Percentiles rank a stretch among this genome's conserved stretches.
Evolutionary conservation across 2,329 filamentous ascomycete species (phyloP).

Genomic region (Paecilomyces fulvus): DNA sequence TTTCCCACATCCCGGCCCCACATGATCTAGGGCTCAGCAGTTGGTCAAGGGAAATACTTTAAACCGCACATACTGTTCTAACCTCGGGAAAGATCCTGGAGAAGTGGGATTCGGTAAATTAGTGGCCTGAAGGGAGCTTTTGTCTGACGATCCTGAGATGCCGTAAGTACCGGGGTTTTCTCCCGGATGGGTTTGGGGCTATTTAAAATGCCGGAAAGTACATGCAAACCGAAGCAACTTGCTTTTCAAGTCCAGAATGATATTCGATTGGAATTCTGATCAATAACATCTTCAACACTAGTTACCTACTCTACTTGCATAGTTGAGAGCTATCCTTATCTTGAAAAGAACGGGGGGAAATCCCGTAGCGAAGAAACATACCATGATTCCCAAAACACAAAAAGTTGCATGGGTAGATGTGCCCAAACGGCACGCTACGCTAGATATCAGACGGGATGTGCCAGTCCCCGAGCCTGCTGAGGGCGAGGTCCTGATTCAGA

Average conservation of each 20-base stretch:
- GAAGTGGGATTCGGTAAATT: neutral
- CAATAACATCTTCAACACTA: no score
- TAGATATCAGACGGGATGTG: slow-evolving; percentile 27
- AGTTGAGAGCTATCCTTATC: no score
- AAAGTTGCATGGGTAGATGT: slow-evolving; percentile 29
- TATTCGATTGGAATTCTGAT: no score
- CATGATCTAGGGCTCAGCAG: neutral
- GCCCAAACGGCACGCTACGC: slow-evolving; percentile 24
- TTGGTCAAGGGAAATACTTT: neutral
- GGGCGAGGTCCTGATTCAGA: slow-evolving; percentile 30
- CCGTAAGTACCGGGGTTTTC: no score
- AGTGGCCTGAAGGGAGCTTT: neutral
- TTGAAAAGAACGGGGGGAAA: no score
- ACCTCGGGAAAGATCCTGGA: neutral
- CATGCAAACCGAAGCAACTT: no score
- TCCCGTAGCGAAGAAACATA: neutral
- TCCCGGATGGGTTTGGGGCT: no score
- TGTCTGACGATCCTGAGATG: neutral
- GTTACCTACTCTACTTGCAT: no score
- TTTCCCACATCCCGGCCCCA: neutral
- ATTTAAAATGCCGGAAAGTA: no score
- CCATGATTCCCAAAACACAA: slow-evolving; percentile 21
- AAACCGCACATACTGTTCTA: neutral
- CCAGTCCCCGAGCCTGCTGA: slow-evolving; percentile 22
- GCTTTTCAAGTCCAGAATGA: no score